These are phyloP conservation scores for Plectosphaerella cucumerina DNA, from an alignment of 2,329 filamentous ascomycete genomes.

Conservation along the genomic window DNA sequence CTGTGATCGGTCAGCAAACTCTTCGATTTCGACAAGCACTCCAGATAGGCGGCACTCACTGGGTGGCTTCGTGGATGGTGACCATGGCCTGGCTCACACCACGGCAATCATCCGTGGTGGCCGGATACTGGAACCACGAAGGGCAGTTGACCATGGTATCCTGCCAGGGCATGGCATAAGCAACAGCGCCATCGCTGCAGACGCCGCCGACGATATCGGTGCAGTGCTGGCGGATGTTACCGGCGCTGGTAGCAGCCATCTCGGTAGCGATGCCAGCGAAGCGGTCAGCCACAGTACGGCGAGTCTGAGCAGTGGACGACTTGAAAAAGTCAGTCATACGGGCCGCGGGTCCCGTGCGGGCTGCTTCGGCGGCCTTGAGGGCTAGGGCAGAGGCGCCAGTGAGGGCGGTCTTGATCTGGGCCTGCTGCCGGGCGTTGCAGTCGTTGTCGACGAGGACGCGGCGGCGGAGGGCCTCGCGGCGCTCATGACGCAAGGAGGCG, in stretches of 20 bases:
- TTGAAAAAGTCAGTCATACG: conserved; percentile 56
- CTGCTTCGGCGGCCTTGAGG: conserved; percentile 41
- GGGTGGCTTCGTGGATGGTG: conserved; percentile 62
- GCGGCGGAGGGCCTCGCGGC: conserved; percentile 35
- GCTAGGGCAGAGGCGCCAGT: conserved; percentile 47
- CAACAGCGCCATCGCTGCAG: conserved; percentile 48
- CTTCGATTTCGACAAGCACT: too few species aligned
- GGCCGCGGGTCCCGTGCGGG: conserved; percentile 33
- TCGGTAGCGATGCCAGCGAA: conserved; percentile 41
- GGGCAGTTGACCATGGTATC: conserved; percentile 59
- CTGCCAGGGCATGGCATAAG: conserved; percentile 53
- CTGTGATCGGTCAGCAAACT: too few species aligned
- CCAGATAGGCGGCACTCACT: conserved; percentile 23
- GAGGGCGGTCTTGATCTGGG: conserved; percentile 19
- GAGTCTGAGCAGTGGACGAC: conserved; percentile 32
- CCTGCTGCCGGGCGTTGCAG: conserved; percentile 2
- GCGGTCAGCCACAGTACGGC: conserved; percentile 41
- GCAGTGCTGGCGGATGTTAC: conserved; percentile 47
- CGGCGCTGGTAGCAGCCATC: conserved; percentile 33
- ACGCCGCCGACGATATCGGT: conserved; percentile 36
- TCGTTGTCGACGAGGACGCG: conserved; percentile 22
- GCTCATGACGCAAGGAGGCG: conserved; percentile 37
- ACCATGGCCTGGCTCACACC: conserved; percentile 63
- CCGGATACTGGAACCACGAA: conserved; percentile 53
- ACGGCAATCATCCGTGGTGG: conserved; percentile 49